Base-by-base conservation (phyloP, 176 grass and related monocot genomes). In the Guadua angustifolia region DNA sequence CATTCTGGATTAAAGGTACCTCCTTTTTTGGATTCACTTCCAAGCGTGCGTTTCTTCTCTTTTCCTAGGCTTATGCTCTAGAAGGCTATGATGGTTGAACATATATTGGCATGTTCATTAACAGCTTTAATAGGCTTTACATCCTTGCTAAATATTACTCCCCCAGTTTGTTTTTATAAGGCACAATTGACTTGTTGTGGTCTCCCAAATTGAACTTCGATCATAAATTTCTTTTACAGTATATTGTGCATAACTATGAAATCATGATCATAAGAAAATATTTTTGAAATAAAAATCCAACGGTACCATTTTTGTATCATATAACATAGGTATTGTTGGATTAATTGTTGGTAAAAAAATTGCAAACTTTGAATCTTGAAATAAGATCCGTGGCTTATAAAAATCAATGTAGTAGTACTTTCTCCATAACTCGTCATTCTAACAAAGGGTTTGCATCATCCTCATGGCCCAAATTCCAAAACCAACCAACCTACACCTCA, bases 1-100 rank as follows among this genome's bases (percentile, higher is more conserved):
- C 55, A 43, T 73, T 46, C 40, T 11, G 49, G 47, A 50, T 10
- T 36, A 74, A 55, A 74, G 16, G 71, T 3, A 74, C 47, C 47
- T 55, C 9, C 49, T 74, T 74, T 74, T 55, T 50, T 53, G 35
- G 38, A 45, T 61, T 77, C n/a, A 77, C 18, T 60, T 77, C 55
- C 53, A 77, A 61, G 55, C 38, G 5, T 21, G 25, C 17, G 9
- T 44, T 78, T 77, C 47, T 67, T 85, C 51, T 18, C 64, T 12
- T 66, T 68, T 49, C 24, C 18, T 61, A 77, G 24, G 33, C 57
- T 84, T 75, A 64, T 35, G 18, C 39, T 78, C 40, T 36, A 73
- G 40, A 22, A 51, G 55, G 1, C 46, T 75, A 26, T 74, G 14
- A 53, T 25, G 82, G 59, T 65, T 40, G 21, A 42, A 32, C 58